Conservation (phyloP, 768 basidiomycete genomes). For the Auricularia sp. region DNA sequence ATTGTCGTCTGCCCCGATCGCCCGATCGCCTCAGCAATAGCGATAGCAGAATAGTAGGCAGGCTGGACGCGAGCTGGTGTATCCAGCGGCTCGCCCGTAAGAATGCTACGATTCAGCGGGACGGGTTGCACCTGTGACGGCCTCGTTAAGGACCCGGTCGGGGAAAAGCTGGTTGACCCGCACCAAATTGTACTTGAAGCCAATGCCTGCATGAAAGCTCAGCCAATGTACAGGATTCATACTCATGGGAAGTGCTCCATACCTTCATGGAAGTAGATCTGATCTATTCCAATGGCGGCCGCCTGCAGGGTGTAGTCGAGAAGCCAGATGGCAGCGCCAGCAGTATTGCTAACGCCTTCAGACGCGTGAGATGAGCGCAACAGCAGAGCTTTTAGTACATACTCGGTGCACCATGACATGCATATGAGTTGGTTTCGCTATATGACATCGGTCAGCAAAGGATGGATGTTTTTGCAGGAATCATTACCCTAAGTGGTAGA, state of each 20-base stretch:
- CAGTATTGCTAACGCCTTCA: constrained; percentile 51
- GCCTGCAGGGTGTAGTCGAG: constrained; percentile 58
- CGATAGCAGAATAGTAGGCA: constrained; percentile 54
- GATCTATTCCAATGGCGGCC: constrained; percentile 33
- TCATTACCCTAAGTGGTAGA: constrained; percentile 5
- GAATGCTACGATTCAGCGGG: constrained; percentile 44
- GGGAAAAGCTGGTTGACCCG: too few relatives aligned
- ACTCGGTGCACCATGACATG: constrained; percentile 39
- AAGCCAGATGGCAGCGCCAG: constrained; percentile 61
- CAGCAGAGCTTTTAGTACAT: background rate
- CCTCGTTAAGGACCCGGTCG: background rate
- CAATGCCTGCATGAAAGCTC: background rate
- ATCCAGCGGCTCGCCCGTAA: constrained; percentile 43
- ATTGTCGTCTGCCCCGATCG: constrained; percentile 30
- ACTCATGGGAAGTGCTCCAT: too few relatives aligned
- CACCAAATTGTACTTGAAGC: background rate
- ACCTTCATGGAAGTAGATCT: constrained; percentile 30
- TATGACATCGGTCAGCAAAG: constrained; percentile 23
- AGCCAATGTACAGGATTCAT: background rate
- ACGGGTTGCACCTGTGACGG: constrained; percentile 49
- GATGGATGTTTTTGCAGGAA: background rate
- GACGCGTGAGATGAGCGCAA: constrained; percentile 4
- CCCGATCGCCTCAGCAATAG: constrained; percentile 50
- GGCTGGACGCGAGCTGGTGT: constrained; percentile 57
- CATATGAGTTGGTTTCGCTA: constrained; percentile 41